Evolutionary conservation across 2,329 filamentous ascomycete genomes (phyloP).

Genomic region (Pseudocercospora crystallina): DNA sequence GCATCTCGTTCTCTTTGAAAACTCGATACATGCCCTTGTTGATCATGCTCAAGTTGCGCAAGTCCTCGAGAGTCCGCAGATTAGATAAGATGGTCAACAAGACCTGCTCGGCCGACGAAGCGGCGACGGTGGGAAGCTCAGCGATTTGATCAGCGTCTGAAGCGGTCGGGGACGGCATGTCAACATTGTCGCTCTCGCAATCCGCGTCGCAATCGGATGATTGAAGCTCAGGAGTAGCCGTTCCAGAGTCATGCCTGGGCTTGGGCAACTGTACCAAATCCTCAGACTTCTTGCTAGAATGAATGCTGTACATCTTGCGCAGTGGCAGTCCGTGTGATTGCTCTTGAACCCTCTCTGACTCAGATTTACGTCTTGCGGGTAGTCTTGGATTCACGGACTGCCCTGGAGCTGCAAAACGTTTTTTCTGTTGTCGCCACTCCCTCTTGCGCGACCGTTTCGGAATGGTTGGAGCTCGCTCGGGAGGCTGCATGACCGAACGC

Average conservation of each 20-base stretch:
- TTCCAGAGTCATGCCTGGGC: too few species aligned
- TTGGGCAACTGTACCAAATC: neutral
- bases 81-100: slow-evolving; percentile 53
- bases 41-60: slow-evolving; percentile 55
- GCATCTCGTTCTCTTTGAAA: slow-evolving; percentile 58
- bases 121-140: neutral
- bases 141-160: neutral
- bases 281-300: neutral
- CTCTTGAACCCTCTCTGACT: neutral
- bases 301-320: slow-evolving; percentile 18
- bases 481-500: slow-evolving; percentile 33
- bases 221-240: too few species aligned
- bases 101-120: slow-evolving; percentile 46
- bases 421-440: slow-evolving; percentile 27
- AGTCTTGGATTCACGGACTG: slow-evolving; percentile 2
- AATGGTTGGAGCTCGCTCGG: slow-evolving; percentile 35
- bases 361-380: slow-evolving; percentile 13
- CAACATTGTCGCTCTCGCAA: too few species aligned
- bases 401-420: neutral
- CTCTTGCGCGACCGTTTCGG: slow-evolving; percentile 46
- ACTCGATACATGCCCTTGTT: slow-evolving; percentile 58
- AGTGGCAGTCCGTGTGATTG: slow-evolving; percentile 1
- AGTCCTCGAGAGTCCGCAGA: slow-evolving; percentile 52
- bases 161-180: neutral
- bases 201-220: too few species aligned